Conservation (phyloP, 2,329 filamentous ascomycete species). For the Calonectria fujianensis region DNA sequence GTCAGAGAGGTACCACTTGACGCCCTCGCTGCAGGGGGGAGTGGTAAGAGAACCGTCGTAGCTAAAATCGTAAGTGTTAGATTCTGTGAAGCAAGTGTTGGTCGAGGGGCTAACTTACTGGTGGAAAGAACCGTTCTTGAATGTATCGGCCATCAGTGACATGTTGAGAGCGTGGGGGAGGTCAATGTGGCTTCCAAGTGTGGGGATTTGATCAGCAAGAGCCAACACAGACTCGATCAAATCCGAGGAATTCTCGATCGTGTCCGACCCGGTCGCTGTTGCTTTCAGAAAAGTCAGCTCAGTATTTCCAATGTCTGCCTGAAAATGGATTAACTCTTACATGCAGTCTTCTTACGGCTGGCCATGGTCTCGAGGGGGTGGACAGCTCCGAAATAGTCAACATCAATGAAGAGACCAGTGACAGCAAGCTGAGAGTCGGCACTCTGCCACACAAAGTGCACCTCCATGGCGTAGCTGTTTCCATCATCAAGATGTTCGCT, state of each 20-base stretch:
- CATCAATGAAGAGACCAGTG: too few relatives aligned
- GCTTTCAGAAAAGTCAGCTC: neutral
- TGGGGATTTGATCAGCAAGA: neutral
- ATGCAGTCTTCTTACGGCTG: too few relatives aligned
- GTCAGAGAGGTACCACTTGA: too few relatives aligned
- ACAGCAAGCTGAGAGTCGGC: too few relatives aligned
- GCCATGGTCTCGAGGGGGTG: neutral
- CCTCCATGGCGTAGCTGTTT: too few relatives aligned
- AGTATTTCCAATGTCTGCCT: too few relatives aligned
- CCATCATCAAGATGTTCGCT: too few relatives aligned
- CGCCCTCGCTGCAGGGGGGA: too few relatives aligned
- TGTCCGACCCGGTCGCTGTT: neutral
- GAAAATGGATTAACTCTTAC: neutral
- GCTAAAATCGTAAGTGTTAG: too few relatives aligned
- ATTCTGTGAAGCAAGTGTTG: neutral
- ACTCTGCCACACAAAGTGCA: too few relatives aligned
- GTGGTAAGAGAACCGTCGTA: too few relatives aligned
- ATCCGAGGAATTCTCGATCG: neutral
- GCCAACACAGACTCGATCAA: slow-evolving; percentile 7
- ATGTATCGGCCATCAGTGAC: neutral
- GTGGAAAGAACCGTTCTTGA: slow-evolving; percentile 6
- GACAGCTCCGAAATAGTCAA: too few relatives aligned
- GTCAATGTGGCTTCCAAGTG: neutral
- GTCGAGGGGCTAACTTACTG: neutral
- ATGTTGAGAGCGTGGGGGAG: neutral